phyloP scores from a whole-genome alignment of 2,329 filamentous ascomycete genomes.

The Colletotrichum simmondsii region DNA sequence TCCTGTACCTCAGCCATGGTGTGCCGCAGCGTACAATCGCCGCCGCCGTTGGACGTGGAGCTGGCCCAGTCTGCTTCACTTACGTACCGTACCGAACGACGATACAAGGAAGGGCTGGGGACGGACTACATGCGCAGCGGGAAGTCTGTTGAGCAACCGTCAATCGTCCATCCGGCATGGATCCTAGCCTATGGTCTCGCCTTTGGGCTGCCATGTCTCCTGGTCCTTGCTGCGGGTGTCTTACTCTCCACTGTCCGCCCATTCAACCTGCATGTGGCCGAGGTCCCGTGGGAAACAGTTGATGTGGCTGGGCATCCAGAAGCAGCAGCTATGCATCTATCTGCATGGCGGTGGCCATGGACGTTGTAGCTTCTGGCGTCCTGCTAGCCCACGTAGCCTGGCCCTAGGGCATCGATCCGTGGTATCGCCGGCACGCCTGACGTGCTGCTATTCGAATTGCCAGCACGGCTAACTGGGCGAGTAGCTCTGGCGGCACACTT shows the following conservation, averaged over 20 bases:
- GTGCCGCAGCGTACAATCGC: conserved; percentile 6
- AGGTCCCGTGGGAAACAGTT: conserved; percentile 28
- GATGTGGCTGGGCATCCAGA: conserved; percentile 18
- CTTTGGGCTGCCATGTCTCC: neutral
- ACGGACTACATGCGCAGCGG: conserved; percentile 18
- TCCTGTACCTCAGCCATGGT: neutral
- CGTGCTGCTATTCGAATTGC: neutral
- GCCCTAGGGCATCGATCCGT: neutral
- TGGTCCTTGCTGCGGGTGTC: conserved; percentile 17
- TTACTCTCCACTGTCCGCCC: conserved; percentile 20
- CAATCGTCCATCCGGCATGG: conserved; percentile 32
- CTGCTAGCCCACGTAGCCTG: neutral
- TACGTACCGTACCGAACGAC: conserved; percentile 4
- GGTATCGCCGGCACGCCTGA: neutral
- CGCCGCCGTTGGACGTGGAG: conserved; percentile 8
- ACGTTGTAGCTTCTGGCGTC: neutral
- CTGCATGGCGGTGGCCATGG: neutral
- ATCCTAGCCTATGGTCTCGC: conserved; percentile 5
- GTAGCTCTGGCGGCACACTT: neutral
- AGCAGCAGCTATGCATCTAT: neutral
- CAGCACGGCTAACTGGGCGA: neutral
- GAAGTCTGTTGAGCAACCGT: conserved; percentile 32
- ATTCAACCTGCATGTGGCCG: conserved; percentile 29
- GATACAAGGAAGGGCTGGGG: neutral
- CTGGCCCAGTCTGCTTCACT: neutral